Percentiles rank a stretch among this genome's conserved stretches.
Evolutionary conservation across 352 stramenopile species (phyloP).

Genomic region (Peronospora belbahrii): DNA sequence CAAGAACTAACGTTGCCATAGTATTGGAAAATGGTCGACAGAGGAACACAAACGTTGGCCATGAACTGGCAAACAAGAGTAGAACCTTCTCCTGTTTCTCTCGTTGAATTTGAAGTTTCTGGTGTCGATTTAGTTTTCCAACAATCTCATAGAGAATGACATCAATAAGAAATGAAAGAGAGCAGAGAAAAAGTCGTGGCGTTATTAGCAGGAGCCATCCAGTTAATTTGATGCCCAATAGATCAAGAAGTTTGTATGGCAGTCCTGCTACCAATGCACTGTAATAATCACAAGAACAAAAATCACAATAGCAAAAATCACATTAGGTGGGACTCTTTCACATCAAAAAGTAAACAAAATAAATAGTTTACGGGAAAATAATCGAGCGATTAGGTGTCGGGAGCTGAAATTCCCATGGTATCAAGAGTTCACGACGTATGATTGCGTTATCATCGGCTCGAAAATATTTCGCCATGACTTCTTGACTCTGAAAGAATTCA

Average conservation of each 20-base stretch:
- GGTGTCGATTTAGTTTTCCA: constrained; percentile 21
- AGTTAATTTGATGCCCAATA: constrained; percentile 29
- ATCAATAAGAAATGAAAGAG: constrained; percentile 53
- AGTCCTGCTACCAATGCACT: constrained; percentile 43
- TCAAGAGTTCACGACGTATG: constrained; percentile 31
- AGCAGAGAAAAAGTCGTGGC: constrained; percentile 53
- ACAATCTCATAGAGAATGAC: constrained; percentile 34
- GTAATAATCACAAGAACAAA: constrained; percentile 6
- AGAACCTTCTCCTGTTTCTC: constrained; percentile 26
- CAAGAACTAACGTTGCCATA: constrained; percentile 55
- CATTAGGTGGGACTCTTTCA: no score
- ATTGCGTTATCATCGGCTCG: constrained; percentile 17
- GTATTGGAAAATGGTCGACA: constrained; percentile 79
- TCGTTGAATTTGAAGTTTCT: constrained; percentile 10
- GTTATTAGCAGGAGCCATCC: constrained; percentile 44
- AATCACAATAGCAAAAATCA: constrained; percentile 2
- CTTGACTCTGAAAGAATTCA: constrained; percentile 85
- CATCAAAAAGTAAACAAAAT: neutral
- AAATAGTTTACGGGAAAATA: constrained; percentile 49
- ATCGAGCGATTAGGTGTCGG: constrained; percentile 61
- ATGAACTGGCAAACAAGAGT: constrained; percentile 59
- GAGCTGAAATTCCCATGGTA: constrained; percentile 73
- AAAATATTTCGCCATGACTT: constrained; percentile 64
- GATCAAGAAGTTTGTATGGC: constrained; percentile 41
- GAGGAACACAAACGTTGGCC: constrained; percentile 58